phyloP scores from a whole-genome alignment of 1,284 basidiomycete species.

The Boletus smithii region DNA sequence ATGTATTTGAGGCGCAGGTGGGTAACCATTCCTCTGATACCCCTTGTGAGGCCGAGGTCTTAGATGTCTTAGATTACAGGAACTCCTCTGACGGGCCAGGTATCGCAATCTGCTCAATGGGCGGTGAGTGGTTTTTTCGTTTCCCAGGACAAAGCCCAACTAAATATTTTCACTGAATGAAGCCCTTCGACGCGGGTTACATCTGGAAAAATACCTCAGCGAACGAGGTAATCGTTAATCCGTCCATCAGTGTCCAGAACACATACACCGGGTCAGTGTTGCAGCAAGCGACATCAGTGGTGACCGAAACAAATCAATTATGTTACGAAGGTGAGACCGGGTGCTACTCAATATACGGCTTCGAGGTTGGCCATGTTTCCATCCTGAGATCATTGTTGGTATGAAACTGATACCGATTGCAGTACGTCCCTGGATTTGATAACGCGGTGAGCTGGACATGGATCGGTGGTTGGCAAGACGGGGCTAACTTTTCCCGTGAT shows the following conservation, averaged over 20 bases:
- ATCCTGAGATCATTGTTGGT: neutral
- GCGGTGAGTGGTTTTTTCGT: constrained; percentile 44
- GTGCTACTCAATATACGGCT: constrained; percentile 52
- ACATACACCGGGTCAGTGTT: constrained; percentile 53
- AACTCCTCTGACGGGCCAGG: constrained; percentile 43
- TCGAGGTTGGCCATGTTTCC: constrained; percentile 45
- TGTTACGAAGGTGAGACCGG: constrained; percentile 48
- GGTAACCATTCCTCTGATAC: neutral
- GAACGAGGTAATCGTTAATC: constrained; percentile 45
- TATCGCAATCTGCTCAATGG: constrained; percentile 68
- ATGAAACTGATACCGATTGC: neutral
- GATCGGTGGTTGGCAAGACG: neutral
- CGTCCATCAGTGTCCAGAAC: constrained; percentile 47
- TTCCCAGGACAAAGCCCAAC: neutral
- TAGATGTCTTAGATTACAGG: constrained; percentile 39
- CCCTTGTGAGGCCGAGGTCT: constrained; percentile 1
- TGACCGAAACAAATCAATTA: constrained; percentile 45
- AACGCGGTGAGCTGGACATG: constrained; percentile 38
- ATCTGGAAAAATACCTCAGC: constrained; percentile 44
- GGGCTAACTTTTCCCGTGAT: constrained; percentile 3
- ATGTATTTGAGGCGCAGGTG: constrained; percentile 45
- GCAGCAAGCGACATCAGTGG: constrained; percentile 61
- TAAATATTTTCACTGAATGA: constrained; percentile 14
- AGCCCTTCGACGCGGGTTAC: constrained; percentile 47
- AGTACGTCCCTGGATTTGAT: constrained; percentile 61